Conservation (phyloP, 2,329 filamentous ascomycete genomes). For the Domatiomyces globalis region DNA sequence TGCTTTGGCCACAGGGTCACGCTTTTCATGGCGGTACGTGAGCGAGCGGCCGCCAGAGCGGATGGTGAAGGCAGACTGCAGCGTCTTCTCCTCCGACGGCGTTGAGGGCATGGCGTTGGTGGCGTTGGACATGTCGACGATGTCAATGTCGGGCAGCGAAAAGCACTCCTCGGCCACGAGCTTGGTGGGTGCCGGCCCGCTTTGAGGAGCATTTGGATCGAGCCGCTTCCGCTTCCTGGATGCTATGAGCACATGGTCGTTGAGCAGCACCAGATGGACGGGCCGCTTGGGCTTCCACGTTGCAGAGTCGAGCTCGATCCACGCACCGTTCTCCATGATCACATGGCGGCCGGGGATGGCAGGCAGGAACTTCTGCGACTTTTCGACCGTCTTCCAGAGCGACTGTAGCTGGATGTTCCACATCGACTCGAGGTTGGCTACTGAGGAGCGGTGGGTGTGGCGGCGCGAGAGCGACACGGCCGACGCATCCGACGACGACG, state of each 20-base stretch:
- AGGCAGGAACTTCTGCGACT: conserved; percentile 90
- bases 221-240: conserved; percentile 83
- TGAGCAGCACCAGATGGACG: conserved; percentile 83
- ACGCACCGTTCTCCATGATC: conserved; percentile 77
- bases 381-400: conserved; percentile 93
- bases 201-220: conserved; percentile 44
- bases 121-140: conserved; percentile 63
- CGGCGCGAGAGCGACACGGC: conserved; percentile 25
- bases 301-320: conserved; percentile 93
- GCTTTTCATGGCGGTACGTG: conserved; percentile 81
- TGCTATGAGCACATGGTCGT: conserved; percentile 85
- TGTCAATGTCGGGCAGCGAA: conserved; percentile 81
- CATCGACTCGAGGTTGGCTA: conserved; percentile 57
- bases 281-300: conserved; percentile 87
- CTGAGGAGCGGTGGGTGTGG: conserved; percentile 74
- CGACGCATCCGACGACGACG: conserved; percentile 27
- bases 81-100: conserved; percentile 41
- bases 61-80: conserved; percentile 79
- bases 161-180: conserved; percentile 89
- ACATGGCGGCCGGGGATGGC: conserved; percentile 85
- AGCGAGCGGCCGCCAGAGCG: conserved; percentile 81
- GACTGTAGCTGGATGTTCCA: conserved; percentile 58
- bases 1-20: conserved; percentile 63
- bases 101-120: conserved; percentile 26
- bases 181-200: conserved; percentile 44